phyloP scores from a whole-genome alignment of 2,329 filamentous ascomycete species.

The Apiospora koreana region DNA sequence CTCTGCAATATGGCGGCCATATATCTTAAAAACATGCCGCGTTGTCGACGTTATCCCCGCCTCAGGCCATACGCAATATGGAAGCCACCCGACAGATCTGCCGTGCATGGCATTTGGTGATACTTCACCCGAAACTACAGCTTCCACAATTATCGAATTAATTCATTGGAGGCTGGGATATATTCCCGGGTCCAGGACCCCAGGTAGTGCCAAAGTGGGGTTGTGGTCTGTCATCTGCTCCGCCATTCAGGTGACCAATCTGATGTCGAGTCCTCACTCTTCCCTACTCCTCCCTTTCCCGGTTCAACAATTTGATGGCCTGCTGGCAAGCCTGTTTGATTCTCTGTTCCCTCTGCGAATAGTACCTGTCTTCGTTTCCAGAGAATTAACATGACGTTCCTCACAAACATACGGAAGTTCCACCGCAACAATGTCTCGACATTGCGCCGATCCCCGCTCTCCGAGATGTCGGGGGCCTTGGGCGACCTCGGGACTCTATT shows the following conservation, averaged over 20 bases:
- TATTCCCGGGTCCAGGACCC: background rate
- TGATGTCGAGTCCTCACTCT: background rate
- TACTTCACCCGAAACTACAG: background rate
- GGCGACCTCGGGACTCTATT: conserved; percentile 74
- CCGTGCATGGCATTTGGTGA: background rate
- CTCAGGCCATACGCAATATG: background rate
- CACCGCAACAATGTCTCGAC: conserved; percentile 51
- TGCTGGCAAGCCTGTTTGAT: background rate
- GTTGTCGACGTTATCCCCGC: background rate
- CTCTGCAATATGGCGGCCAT: no score
- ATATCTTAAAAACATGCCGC: background rate
- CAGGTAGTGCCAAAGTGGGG: background rate
- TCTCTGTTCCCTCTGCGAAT: no score
- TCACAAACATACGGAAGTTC: conserved; percentile 32
- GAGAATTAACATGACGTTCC: conserved; percentile 23
- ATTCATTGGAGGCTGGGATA: background rate
- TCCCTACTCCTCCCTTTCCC: background rate
- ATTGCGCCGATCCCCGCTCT: conserved; percentile 47
- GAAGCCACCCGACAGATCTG: background rate
- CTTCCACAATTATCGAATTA: background rate
- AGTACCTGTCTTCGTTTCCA: background rate
- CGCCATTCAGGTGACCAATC: background rate
- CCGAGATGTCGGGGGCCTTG: conserved; percentile 85
- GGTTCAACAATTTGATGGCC: background rate
- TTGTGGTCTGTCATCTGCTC: background rate